phyloP scores from a whole-genome alignment of 148 eudicot genomes.

The Heliosperma pusillum region DNA sequence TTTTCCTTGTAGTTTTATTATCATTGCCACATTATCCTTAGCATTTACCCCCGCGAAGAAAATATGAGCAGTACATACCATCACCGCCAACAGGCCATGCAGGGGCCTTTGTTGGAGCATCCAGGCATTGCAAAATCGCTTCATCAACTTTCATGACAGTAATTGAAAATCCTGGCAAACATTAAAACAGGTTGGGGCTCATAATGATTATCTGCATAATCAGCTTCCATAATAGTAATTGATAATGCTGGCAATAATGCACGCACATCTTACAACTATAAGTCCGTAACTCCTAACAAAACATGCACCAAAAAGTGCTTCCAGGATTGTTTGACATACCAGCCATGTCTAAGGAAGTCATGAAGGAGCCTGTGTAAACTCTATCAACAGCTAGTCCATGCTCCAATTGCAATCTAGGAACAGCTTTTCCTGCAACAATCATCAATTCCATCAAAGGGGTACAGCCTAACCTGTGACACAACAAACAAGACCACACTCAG shows the following conservation, averaged over 20 bases:
- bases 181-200: slow-evolving; percentile 19
- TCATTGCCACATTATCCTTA: no score
- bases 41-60: no score
- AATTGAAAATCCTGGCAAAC: slow-evolving; percentile 70
- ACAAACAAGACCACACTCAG: slow-evolving; percentile 19
- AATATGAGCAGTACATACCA: no score
- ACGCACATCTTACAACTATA: neutral
- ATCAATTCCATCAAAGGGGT: slow-evolving; percentile 90
- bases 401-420: slow-evolving; percentile 85
- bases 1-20: no score
- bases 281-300: neutral
- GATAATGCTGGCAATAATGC: neutral
- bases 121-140: slow-evolving; percentile 61
- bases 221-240: neutral
- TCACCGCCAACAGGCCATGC: slow-evolving; percentile 87
- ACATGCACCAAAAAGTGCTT: neutral
- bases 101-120: slow-evolving; percentile 92
- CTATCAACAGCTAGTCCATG: slow-evolving; percentile 98
- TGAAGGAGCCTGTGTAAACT: slow-evolving; percentile 92
- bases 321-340: slow-evolving; percentile 38
- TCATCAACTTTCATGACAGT: slow-evolving; percentile 85
- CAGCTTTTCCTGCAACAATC: slow-evolving; percentile 94
- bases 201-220: slow-evolving; percentile 4
- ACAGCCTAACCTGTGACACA: slow-evolving; percentile 71
- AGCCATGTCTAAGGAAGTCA: slow-evolving; percentile 98